These are phyloP conservation scores for Verticillium dahliae DNA, from an alignment of 2,329 filamentous ascomycete genomes.

Conservation along the genomic window DNA sequence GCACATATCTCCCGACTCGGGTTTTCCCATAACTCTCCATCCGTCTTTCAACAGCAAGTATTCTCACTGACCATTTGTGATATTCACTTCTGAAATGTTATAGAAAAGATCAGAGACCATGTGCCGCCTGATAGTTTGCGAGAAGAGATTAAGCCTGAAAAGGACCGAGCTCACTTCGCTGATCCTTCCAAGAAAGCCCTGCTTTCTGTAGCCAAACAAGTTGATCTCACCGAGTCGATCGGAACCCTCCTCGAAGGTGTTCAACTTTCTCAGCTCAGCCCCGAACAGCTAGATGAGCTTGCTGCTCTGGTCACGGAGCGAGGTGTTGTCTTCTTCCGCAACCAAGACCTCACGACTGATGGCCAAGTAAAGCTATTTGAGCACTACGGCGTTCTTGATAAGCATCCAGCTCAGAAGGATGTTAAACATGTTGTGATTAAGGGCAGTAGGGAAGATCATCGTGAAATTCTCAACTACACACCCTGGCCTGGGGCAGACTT, in stretches of 20 bases:
- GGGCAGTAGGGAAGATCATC: conserved; percentile 37
- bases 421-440: conserved; percentile 35
- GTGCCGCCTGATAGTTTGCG: conserved; percentile 30
- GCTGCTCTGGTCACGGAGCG: conserved; percentile 38
- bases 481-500: conserved; percentile 39
- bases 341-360: conserved; percentile 38
- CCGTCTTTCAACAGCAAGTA: conserved; percentile 31
- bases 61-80: too few relatives aligned
- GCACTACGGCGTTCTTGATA: conserved; percentile 40
- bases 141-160: conserved; percentile 18
- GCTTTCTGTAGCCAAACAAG: conserved; percentile 27
- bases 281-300: conserved; percentile 41
- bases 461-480: conserved; percentile 36
- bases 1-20: conserved; percentile 41
- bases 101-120: conserved; percentile 31
- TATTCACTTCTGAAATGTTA: too few relatives aligned
- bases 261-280: conserved; percentile 36
- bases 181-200: conserved; percentile 37
- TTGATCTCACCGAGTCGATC: conserved; percentile 36
- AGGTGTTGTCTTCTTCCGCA: conserved; percentile 40
- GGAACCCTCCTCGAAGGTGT: conserved; percentile 30
- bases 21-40: conserved; percentile 36
- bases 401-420: conserved; percentile 38
- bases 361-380: conserved; percentile 36
- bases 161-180: conserved; percentile 32